A percentile compares a stretch with the other conserved stretches of the same genome.
Evolutionary conservation across 225 moss, liverwort and hornwort genomes (phyloP).

Genomic region (Marchantia paleacea): DNA sequence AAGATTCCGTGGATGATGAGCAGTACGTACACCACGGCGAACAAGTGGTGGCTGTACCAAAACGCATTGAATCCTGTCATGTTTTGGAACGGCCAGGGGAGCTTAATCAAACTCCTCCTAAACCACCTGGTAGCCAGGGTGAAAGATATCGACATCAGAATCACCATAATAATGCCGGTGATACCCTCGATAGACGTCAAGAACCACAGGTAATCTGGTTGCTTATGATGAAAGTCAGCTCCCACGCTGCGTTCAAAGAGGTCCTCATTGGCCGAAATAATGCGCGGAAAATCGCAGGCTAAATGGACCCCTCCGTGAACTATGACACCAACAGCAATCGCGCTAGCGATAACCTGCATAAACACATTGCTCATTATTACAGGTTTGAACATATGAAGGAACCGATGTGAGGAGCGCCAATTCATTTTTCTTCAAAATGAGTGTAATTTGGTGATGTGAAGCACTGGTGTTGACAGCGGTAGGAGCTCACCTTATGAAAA

Average conservation of each 20-base stretch:
- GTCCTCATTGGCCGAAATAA: conserved; percentile 31
- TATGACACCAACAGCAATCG: conserved; percentile 51
- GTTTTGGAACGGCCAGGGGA: conserved; percentile 86
- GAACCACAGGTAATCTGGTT: conserved; percentile 57
- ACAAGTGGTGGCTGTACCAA: conserved; percentile 97
- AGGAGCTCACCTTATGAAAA: conserved; percentile 71
- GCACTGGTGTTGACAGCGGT: neutral
- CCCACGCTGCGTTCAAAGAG: conserved; percentile 53
- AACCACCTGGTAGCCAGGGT: conserved; percentile 85
- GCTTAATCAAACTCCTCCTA: conserved; percentile 73
- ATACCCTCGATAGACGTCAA: conserved; percentile 53
- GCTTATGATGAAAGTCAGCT: conserved; percentile 46
- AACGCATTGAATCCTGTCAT: conserved; percentile 96
- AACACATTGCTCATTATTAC: neutral
- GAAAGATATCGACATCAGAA: conserved; percentile 72
- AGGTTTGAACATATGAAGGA: neutral
- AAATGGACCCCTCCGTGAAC: conserved; percentile 55
- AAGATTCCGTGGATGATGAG: conserved; percentile 66
- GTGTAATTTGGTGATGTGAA: neutral
- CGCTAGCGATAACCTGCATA: conserved; percentile 70
- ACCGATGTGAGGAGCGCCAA: neutral
- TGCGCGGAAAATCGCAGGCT: conserved; percentile 67
- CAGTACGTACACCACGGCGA: conserved; percentile 77
- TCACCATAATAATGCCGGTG: conserved; percentile 74
- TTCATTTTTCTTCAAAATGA: neutral